These are phyloP conservation scores for Aspergillus conjunctus DNA, from an alignment of 495 filamentous ascomycete genomes.

Conservation along the genomic window DNA sequence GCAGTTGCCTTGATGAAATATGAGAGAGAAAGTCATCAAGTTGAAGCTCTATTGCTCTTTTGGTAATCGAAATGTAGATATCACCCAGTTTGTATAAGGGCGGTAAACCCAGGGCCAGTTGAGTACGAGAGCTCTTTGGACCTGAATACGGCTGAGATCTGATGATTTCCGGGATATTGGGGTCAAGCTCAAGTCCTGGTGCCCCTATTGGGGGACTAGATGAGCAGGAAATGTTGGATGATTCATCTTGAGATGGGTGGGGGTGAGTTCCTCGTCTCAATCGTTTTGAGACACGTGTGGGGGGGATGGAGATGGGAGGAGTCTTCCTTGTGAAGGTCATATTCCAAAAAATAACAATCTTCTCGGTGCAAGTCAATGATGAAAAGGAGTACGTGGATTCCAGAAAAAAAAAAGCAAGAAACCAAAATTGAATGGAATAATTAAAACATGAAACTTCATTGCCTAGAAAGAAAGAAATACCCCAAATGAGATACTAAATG, in stretches of 20 bases:
- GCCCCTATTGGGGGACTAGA: background rate
- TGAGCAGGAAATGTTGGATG: background rate
- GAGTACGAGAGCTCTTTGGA: slow-evolving; percentile 10
- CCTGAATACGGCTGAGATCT: slow-evolving; percentile 17
- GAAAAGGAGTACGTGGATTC: background rate
- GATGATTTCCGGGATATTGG: slow-evolving; percentile 25
- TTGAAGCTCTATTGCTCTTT: slow-evolving; percentile 39
- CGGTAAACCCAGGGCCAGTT: slow-evolving; percentile 38
- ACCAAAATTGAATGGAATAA: background rate
- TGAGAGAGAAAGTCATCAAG: slow-evolving; percentile 39
- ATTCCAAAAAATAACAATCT: background rate
- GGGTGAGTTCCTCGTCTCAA: background rate
- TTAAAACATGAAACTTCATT: background rate
- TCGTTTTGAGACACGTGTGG: slow-evolving; percentile 8
- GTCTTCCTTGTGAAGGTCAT: slow-evolving; percentile 14
- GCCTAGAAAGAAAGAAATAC: too few relatives aligned
- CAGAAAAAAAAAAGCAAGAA: background rate
- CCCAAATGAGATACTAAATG: too few relatives aligned
- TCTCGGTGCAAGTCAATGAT: background rate
- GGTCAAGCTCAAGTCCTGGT: slow-evolving; percentile 1
- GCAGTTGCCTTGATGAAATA: slow-evolving; percentile 49
- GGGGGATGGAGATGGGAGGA: background rate
- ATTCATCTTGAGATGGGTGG: background rate
- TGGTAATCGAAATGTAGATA: slow-evolving; percentile 53
- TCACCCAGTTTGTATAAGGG: slow-evolving; percentile 50